A percentile compares a stretch with the other conserved stretches of the same genome.
Conservation (phyloP, 2,329 filamentous ascomycete genomes). For the Byssoonygena ceratinophila region DNA sequence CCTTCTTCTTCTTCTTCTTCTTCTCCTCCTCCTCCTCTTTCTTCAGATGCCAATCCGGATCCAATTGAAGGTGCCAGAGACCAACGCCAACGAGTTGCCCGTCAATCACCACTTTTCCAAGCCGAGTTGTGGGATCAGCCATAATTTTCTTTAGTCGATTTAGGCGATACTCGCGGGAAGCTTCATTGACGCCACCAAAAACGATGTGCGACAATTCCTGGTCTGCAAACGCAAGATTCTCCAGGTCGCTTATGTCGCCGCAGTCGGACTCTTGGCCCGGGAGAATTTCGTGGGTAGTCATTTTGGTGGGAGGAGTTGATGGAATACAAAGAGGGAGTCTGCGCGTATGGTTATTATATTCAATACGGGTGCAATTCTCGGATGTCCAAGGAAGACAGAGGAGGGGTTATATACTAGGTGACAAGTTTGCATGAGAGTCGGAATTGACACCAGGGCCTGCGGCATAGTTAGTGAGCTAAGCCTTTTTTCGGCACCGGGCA, state of each 20-base stretch:
- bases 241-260: slow-evolving; percentile 24
- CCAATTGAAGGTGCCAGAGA: slow-evolving; percentile 16
- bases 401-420: no score
- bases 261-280: slow-evolving; percentile 16
- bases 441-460: no score
- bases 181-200: slow-evolving; percentile 1
- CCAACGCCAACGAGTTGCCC: slow-evolving; percentile 17
- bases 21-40: slow-evolving; percentile 11
- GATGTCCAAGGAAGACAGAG: no score
- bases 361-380: no score
- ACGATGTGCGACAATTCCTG: slow-evolving; percentile 9
- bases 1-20: slow-evolving; percentile 9
- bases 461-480: no score
- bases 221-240: slow-evolving; percentile 28
- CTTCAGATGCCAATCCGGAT: slow-evolving; percentile 12
- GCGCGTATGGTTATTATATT: no score
- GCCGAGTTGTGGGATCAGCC: background rate
- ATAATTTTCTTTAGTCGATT: slow-evolving; percentile 3
- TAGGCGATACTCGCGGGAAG: background rate
- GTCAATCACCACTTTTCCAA: slow-evolving; percentile 10
- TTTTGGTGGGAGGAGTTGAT: background rate
- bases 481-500: no score
- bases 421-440: no score
- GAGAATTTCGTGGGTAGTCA: slow-evolving; percentile 15
- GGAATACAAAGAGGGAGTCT: background rate